A percentile compares a stretch with the other conserved stretches of the same genome.
phyloP scores from a whole-genome alignment of 2,329 filamentous ascomycete genomes.

The Aspergillus fischeri region DNA sequence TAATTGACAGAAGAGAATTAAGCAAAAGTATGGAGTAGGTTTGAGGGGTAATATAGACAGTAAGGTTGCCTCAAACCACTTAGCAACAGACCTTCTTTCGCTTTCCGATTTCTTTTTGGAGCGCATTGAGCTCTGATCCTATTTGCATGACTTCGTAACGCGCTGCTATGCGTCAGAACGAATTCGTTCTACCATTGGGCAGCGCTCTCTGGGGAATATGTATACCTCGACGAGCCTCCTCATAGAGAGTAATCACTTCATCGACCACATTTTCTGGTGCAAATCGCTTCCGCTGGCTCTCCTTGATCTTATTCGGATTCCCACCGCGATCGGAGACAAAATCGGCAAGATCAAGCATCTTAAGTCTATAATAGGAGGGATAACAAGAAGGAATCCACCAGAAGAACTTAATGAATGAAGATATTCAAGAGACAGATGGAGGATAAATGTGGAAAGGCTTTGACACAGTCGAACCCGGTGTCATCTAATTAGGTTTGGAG shows the following conservation, averaged over 20 bases:
- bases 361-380: slow-evolving; percentile 10
- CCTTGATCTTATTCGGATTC: slow-evolving; percentile 84
- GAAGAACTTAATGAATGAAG: background rate
- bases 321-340: slow-evolving; percentile 85
- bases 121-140: slow-evolving; percentile 77
- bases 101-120: slow-evolving; percentile 82
- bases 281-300: slow-evolving; percentile 79
- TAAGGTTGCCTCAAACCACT: background rate
- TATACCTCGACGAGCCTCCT: slow-evolving; percentile 74
- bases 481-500: background rate
- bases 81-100: slow-evolving; percentile 71
- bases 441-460: background rate
- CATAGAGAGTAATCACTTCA: slow-evolving; percentile 80
- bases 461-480: background rate
- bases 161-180: slow-evolving; percentile 40
- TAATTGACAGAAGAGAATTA: background rate
- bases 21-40: background rate
- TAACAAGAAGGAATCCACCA: background rate
- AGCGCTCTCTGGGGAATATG: slow-evolving; percentile 1
- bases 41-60: background rate
- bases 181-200: background rate
- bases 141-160: slow-evolving; percentile 77
- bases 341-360: slow-evolving; percentile 72
- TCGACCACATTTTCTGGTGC: slow-evolving; percentile 82
- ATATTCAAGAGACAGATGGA: background rate